Percentiles rank a stretch among this genome's conserved stretches.
phyloP scores from a whole-genome alignment of 495 filamentous ascomycete genomes.

The Baudoinia panamericana region DNA sequence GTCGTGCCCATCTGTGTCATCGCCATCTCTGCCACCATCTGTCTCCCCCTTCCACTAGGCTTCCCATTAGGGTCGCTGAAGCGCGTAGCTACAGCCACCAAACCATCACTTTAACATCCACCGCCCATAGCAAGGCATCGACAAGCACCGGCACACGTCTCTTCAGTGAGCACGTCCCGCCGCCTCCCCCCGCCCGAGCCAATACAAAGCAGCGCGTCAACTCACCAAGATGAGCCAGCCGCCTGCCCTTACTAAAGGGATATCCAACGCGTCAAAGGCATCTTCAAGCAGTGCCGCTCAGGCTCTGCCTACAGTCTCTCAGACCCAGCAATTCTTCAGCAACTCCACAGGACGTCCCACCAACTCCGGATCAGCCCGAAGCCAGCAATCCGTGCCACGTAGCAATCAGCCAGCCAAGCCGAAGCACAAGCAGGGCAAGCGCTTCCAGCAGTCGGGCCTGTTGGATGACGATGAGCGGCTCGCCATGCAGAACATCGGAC shows the following conservation, averaged over 20 bases:
- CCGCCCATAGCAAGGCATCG: slow-evolving; percentile 12
- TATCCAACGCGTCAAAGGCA: slow-evolving; percentile 9
- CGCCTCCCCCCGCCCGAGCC: neutral
- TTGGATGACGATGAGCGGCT: slow-evolving; percentile 74
- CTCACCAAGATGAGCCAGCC: slow-evolving; percentile 15
- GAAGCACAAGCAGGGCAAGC: slow-evolving; percentile 54
- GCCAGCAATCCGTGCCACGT: slow-evolving; percentile 37
- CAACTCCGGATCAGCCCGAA: slow-evolving; percentile 43
- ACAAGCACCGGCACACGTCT: slow-evolving; percentile 1
- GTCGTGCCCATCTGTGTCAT: too few species aligned
- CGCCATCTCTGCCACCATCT: too few species aligned
- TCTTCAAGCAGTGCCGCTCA: slow-evolving; percentile 18
- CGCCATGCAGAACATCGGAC: slow-evolving; percentile 72
- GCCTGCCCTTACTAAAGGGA: slow-evolving; percentile 19
- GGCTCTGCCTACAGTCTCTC: slow-evolving; percentile 27
- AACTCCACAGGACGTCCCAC: slow-evolving; percentile 30
- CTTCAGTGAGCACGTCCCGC: slow-evolving; percentile 10
- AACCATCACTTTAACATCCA: neutral
- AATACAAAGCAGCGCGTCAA: neutral
- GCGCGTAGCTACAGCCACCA: neutral
- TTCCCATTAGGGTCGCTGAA: slow-evolving; percentile 3
- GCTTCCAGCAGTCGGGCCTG: slow-evolving; percentile 31
- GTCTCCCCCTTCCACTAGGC: slow-evolving; percentile 1
- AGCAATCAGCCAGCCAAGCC: slow-evolving; percentile 64
- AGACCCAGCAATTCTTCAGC: slow-evolving; percentile 24